Evolutionary conservation across 768 basidiomycete genomes (phyloP), one percentile per base, ranked within the genome.

Genomic region (Termitomyces eurrhizus): DNA sequence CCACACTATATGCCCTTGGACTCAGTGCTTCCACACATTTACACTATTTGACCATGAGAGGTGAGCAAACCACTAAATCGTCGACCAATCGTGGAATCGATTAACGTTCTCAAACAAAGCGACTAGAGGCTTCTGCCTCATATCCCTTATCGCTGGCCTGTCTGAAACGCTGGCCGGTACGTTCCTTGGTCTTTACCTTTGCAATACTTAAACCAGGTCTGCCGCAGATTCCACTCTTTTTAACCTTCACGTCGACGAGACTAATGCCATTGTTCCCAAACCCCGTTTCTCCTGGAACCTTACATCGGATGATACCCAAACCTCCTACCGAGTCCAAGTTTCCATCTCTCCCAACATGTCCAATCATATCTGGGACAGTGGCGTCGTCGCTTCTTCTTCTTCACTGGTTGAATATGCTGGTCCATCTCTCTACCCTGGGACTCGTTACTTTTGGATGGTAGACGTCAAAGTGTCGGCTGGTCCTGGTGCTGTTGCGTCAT

Each of bases 121-220:
- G 53, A 46, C 24, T 52, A 61, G 59, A 41, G 56, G 62, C 62
- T 33, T 64, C 35, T 61, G 56, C 63, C 52, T 61, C 48, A 48
- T 48, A 21, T 58, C 41, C 26, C 29, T 64, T 39, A 52, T 61
- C 46, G 59, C 60, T 49, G 45, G 57, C 56, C 42, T 64, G 1
- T 42, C 13, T 18, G 57, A 61, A 61, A 52, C 59, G 57, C 59
- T 64, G 63, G 60, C 59, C 60, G 59, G 63, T 61, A 39, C 8
- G 59, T 56, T 52, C 1, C 4, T 26, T 42, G 9, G 16, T 29
- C 2, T 49, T 26, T 18, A 11, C 21, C 36, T 33, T n/a, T 41
- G 9, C 35, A 4, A 36, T 41, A 16, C 29, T 13, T 7, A 52
- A 42, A 33, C 29, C 14, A 49, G 42, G 2, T 51, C 12, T 5